Conservation (phyloP, 1,284 basidiomycete species). For the Ustilago crameri region DNA sequence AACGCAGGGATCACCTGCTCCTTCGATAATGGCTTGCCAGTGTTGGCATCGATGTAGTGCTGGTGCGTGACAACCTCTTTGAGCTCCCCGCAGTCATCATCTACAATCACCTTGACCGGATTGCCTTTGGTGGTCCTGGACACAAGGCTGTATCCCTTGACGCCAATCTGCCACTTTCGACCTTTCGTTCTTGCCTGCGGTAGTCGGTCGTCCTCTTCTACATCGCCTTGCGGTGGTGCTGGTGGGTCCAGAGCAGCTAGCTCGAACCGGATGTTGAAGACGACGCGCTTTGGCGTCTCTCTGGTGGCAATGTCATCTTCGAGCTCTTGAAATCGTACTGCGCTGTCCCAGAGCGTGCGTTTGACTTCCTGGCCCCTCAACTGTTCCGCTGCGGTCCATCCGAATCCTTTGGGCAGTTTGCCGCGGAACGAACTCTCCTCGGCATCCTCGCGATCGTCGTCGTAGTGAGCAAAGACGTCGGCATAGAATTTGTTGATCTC, state of each 20-base stretch:
- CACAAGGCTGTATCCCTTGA: conserved; percentile 77
- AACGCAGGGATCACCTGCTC: conserved; percentile 72
- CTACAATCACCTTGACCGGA: conserved; percentile 59
- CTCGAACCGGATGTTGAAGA: conserved; percentile 83
- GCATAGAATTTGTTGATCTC: conserved; percentile 76
- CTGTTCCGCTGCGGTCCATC: conserved; percentile 32
- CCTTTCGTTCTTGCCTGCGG: conserved; percentile 55
- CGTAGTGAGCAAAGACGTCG: conserved; percentile 62
- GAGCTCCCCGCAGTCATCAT: conserved; percentile 54
- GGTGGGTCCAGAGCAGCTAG: conserved; percentile 71
- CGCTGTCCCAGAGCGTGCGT: conserved; percentile 53
- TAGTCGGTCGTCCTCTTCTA: conserved; percentile 20
- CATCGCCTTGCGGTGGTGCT: neutral
- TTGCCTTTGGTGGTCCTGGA: conserved; percentile 47
- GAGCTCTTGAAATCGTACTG: conserved; percentile 60
- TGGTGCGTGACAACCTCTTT: conserved; percentile 56
- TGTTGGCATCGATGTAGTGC: conserved; percentile 79
- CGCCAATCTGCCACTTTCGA: conserved; percentile 82
- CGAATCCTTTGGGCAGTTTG: conserved; percentile 25
- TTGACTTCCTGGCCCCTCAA: conserved; percentile 37
- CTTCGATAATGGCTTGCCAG: conserved; percentile 74
- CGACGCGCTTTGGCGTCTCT: conserved; percentile 86
- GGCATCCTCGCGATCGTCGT: conserved; percentile 54
- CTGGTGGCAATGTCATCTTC: conserved; percentile 63
- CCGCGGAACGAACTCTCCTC: conserved; percentile 15